Base-by-base conservation (phyloP, 2,329 filamentous ascomycete species). In the Colletotrichum costaricense region DNA sequence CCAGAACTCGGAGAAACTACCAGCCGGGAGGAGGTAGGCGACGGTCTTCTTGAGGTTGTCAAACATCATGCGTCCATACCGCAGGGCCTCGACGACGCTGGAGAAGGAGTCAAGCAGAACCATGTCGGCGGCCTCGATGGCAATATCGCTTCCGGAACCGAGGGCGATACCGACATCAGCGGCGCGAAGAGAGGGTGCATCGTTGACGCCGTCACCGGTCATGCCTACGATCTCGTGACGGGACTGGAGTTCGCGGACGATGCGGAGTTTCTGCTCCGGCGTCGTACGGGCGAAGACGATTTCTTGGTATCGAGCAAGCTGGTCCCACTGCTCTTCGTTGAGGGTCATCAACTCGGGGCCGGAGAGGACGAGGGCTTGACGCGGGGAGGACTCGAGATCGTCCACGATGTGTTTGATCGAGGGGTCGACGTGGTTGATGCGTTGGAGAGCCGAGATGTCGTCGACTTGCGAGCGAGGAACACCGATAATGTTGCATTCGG, bases 161-260 rank as follows among this genome's bases (percentile, higher is more conserved):
- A 97, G 91, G 1, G 94, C 93, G 73, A 97, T 96, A 69, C 94
- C 94, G 1, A 97, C 91, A 77, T 97, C 94, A 19, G 95, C 94
- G 1, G 92, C 91, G 2, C 93, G 91, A 4, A 97, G 88, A 2
- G 94, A 94, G 0, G 94, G 94, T 0, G 94, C 93, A 78, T 97
- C 95, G 78, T 97, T 97, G 76, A 96, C 94, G 22, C 95, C 94
- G 77, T 97, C 94, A 49, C 94, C 95, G 2, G 95, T 94, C 90
- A 97, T 97, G 52, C 92, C 94, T 0, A 97, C 90, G 2, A 93
- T 92, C 81, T 76, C 93, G 78, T 88, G 86, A 9, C 89, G 85
- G 1, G 86, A 82, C 78, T 94, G 93, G 74, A 95, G 92, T 79
- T 94, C 93, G 35, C 89, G 89, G n/a, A 95, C 93, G 74, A 95